Evolutionary conservation across 2,329 filamentous ascomycete genomes (phyloP).

Genomic region (Ampelomyces quisqualis): DNA sequence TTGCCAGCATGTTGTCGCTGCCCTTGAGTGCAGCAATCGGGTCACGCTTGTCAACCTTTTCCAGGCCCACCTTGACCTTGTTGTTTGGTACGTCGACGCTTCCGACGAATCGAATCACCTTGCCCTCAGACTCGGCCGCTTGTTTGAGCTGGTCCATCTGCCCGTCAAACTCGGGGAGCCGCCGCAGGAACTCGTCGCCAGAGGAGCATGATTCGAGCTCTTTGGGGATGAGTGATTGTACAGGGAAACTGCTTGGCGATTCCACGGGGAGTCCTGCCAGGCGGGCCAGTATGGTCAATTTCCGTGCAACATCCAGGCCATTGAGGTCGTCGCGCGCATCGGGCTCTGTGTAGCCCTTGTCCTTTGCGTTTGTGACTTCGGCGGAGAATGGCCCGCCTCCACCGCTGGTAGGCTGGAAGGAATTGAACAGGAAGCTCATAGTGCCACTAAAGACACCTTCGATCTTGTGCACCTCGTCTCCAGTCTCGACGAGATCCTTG

Average conservation of each 20-base stretch:
- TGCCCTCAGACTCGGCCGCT: conserved; percentile 81
- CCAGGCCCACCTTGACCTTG: conserved; percentile 85
- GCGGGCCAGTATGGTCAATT: conserved; percentile 90
- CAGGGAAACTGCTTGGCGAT: conserved; percentile 84
- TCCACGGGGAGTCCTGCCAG: conserved; percentile 79
- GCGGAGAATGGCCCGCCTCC: conserved; percentile 81
- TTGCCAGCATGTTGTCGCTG: conserved; percentile 98
- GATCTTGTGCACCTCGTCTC: conserved; percentile 86
- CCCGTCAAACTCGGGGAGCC: conserved; percentile 78
- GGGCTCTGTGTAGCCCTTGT: conserved; percentile 87
- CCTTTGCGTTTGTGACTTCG: conserved; percentile 89
- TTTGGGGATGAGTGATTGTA: conserved; percentile 88
- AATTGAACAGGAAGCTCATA: conserved; percentile 98
- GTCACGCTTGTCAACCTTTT: conserved; percentile 79
- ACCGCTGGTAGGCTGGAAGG: conserved; percentile 79
- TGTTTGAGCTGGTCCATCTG: conserved; percentile 86
- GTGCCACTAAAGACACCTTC: conserved; percentile 98
- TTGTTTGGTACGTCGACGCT: conserved; percentile 83
- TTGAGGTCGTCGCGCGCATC: conserved; percentile 86
- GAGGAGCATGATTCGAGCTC: conserved; percentile 75
- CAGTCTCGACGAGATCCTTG: conserved; percentile 91
- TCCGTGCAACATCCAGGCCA: conserved; percentile 87
- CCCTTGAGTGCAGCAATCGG: conserved; percentile 94
- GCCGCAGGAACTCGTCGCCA: conserved; percentile 82
- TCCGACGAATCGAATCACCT: conserved; percentile 91